Evolutionary conservation across 2,329 filamentous ascomycete genomes (phyloP).

Genomic region (Alternaria conjuncta): DNA sequence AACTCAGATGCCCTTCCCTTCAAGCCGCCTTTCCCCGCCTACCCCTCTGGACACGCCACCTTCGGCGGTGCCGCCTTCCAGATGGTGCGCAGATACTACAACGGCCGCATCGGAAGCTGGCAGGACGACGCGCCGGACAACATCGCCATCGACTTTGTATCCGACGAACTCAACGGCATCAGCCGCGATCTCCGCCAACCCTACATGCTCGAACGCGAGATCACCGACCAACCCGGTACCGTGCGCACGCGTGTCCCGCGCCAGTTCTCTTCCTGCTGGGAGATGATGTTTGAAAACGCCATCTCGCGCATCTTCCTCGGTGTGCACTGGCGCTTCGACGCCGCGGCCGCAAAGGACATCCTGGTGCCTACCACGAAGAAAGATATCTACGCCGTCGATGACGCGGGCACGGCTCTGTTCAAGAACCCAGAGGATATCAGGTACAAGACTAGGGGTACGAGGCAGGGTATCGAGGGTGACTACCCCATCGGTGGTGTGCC

Average conservation of each 20-base stretch:
- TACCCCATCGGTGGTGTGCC: conserved; percentile 21
- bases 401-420: conserved; percentile 14
- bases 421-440: conserved; percentile 16
- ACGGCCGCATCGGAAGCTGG: conserved; percentile 25
- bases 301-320: conserved; percentile 36
- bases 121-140: conserved; percentile 24
- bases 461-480: conserved; percentile 8
- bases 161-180: conserved; percentile 34
- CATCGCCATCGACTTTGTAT: conserved; percentile 29
- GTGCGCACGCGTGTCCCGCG: conserved; percentile 29
- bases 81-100: conserved; percentile 33
- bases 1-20: conserved; percentile 31
- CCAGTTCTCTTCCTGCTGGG: conserved; percentile 30
- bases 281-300: conserved; percentile 38
- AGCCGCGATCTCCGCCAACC: conserved; percentile 30
- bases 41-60: conserved; percentile 36
- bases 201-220: conserved; percentile 27
- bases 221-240: conserved; percentile 32
- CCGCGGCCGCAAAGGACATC: conserved; percentile 28
- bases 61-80: conserved; percentile 35
- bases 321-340: conserved; percentile 40
- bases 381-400: conserved; percentile 16
- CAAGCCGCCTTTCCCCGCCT: conserved; percentile 37
- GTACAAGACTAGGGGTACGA: conserved; percentile 15
- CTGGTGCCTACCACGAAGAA: conserved; percentile 16